Evolutionary conservation across 73 alveolate species (phyloP).

Genomic region (Paramecium octaurelia): DNA sequence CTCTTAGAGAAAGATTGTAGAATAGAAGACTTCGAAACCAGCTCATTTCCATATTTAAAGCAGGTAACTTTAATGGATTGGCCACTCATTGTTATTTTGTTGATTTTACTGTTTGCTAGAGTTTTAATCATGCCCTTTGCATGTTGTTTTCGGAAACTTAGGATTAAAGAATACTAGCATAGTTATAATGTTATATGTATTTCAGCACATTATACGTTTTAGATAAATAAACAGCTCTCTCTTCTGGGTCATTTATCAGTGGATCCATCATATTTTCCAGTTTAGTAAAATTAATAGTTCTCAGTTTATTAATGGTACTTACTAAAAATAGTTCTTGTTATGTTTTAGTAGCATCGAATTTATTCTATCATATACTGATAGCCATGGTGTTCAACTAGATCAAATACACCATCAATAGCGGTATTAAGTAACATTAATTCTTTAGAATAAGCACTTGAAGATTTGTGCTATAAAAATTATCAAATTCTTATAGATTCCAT

Average conservation of each 20-base stretch:
- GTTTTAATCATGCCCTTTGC: background rate
- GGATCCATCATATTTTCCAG: background rate
- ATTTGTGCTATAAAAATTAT: background rate
- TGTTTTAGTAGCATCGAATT: background rate
- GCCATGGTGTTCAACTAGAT: background rate
- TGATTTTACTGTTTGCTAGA: background rate
- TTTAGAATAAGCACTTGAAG: background rate
- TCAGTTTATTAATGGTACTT: background rate
- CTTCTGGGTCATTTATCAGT: background rate
- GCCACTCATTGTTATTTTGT: background rate
- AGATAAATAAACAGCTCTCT: background rate
- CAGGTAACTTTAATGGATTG: background rate
- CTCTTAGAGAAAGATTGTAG: background rate
- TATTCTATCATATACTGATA: background rate
- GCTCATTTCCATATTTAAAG: background rate
- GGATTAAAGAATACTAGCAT: background rate
- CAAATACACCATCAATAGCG: background rate
- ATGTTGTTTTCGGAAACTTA: background rate
- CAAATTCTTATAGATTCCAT: background rate
- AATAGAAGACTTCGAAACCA: background rate
- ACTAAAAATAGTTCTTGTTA: background rate
- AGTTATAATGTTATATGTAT: background rate
- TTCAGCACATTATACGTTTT: background rate
- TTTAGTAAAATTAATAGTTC: background rate
- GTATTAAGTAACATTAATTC: background rate